phyloP scores from a whole-genome alignment of 805 yeast species.

The Wickerhamiella dianesei region DNA sequence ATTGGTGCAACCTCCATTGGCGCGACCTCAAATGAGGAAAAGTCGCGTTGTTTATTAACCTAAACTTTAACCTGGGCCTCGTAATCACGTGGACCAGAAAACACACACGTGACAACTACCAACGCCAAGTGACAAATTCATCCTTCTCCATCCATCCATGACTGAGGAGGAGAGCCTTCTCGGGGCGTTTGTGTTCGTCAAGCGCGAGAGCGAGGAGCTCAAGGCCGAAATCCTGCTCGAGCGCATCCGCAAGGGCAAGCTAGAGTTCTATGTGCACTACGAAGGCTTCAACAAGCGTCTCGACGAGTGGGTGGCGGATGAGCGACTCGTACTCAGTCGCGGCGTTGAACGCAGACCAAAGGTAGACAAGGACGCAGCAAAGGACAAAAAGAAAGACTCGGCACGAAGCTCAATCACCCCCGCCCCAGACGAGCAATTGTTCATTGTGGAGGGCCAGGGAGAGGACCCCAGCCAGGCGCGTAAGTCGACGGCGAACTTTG shows the following conservation, averaged over 20 bases:
- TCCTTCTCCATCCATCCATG: no score
- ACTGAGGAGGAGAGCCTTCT: conserved; percentile 21
- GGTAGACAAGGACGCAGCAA: conserved; percentile 24
- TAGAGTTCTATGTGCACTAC: conserved; percentile 84
- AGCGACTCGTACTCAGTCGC: conserved; percentile 55
- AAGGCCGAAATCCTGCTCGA: conserved; percentile 75
- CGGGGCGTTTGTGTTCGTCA: conserved; percentile 73
- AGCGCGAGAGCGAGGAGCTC: conserved; percentile 67
- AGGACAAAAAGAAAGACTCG: conserved; percentile 18
- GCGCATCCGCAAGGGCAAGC: conserved; percentile 60
- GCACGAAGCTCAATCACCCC: conserved; percentile 22
- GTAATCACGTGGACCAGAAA: no score
- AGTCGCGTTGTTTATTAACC: no score
- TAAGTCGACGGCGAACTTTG: conserved; percentile 39
- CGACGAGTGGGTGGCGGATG: conserved; percentile 82
- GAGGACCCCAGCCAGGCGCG: conserved; percentile 37
- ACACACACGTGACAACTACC: no score
- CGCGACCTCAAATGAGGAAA: no score
- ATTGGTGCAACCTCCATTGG: no score
- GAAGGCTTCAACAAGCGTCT: conserved; percentile 88
- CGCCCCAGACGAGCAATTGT: conserved; percentile 72
- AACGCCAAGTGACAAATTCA: no score
- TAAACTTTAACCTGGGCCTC: no score
- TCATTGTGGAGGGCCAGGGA: conserved; percentile 49
- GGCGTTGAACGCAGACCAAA: conserved; percentile 47